These are phyloP conservation scores for Hondaea fermentalgiana DNA, from an alignment of 108 stramenopile genomes.

Conservation along the genomic window DNA sequence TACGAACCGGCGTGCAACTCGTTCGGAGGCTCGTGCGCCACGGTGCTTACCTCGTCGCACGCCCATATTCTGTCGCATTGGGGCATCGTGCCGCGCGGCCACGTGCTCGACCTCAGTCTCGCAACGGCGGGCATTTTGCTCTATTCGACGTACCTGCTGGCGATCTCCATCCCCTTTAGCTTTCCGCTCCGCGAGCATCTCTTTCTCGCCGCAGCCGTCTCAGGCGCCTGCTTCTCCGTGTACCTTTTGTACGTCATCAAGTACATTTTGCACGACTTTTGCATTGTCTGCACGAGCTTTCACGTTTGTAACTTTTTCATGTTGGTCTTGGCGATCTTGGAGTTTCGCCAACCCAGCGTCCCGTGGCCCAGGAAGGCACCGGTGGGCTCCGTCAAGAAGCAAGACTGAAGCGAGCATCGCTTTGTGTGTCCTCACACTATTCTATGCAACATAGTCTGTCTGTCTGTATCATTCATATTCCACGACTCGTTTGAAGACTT, in stretches of 20 bases:
- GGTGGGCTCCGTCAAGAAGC: too few species aligned
- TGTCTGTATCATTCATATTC: too few species aligned
- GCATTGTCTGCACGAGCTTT: constrained; percentile 18
- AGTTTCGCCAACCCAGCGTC: not conserved
- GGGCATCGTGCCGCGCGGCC: not conserved
- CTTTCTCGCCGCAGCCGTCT: not conserved
- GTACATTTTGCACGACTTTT: constrained; percentile 11
- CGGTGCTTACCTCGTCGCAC: not conserved
- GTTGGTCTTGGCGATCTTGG: not conserved
- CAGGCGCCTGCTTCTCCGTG: not conserved
- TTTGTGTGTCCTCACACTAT: too few species aligned
- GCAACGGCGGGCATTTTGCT: not conserved
- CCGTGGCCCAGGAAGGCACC: not conserved
- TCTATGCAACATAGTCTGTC: too few species aligned
- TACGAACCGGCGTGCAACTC: constrained; percentile 10
- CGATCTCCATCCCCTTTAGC: not conserved
- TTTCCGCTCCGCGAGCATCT: not conserved
- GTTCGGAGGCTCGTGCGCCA: not conserved
- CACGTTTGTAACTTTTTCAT: constrained; percentile 3
- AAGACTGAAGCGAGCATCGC: too few species aligned
- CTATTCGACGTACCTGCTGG: not conserved
- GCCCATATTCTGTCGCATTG: not conserved
- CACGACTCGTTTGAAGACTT: too few species aligned
- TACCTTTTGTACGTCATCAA: constrained; percentile 18
- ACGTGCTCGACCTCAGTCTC: not conserved